Conservation (phyloP, 2,329 filamentous ascomycete species). For the Fusarium armeniacum region DNA sequence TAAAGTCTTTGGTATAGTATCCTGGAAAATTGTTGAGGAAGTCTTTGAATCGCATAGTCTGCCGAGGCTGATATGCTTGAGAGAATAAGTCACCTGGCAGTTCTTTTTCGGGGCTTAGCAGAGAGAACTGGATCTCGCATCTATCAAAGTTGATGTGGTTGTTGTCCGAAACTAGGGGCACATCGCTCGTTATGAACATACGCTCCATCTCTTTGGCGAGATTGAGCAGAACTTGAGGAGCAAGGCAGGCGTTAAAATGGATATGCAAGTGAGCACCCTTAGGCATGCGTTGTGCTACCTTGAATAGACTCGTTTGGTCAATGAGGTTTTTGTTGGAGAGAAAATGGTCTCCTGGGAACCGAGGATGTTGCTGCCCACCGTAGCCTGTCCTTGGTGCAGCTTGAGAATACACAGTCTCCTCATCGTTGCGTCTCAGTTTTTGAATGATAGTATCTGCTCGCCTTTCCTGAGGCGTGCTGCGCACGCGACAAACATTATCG, state of each 20-base stretch:
- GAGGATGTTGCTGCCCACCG: constrained; percentile 60
- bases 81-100: constrained; percentile 64
- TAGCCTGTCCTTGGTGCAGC: constrained; percentile 55
- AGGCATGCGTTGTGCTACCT: constrained; percentile 71
- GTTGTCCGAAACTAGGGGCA: constrained; percentile 60
- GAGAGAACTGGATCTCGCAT: constrained; percentile 74
- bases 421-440: constrained; percentile 55
- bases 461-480: constrained; percentile 55
- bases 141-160: constrained; percentile 61
- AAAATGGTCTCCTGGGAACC: constrained; percentile 69
- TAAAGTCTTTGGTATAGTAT: constrained; percentile 40
- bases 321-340: constrained; percentile 69
- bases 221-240: constrained; percentile 70
- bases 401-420: constrained; percentile 54
- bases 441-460: constrained; percentile 59
- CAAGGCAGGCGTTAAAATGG: constrained; percentile 82
- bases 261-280: constrained; percentile 82
- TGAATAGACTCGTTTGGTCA: constrained; percentile 68
- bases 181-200: constrained; percentile 77
- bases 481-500: constrained; percentile 55
- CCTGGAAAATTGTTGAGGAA: constrained; percentile 58
- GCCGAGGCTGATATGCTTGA: constrained; percentile 59
- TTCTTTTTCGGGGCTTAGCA: constrained; percentile 57
- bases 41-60: constrained; percentile 60
- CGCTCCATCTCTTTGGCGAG: constrained; percentile 68